phyloP scores from a whole-genome alignment of 495 filamentous ascomycete species.

The Hyaloscypha hepaticicola region DNA sequence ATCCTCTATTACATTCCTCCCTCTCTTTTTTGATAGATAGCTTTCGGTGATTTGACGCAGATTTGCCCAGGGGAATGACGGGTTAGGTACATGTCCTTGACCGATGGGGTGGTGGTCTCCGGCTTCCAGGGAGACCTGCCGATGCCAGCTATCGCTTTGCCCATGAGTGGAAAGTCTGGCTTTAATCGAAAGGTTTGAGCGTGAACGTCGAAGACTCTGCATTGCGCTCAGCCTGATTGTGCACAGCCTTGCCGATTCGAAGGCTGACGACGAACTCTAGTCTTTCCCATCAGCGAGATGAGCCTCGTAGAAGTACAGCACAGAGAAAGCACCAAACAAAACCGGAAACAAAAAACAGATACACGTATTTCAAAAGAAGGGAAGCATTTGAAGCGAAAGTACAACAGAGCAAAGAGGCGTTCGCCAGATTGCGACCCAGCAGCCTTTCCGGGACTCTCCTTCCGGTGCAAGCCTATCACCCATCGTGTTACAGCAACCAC shows the following conservation, averaged over 20 bases:
- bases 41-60: slow-evolving; percentile 9
- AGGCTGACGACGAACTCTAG: not conserved
- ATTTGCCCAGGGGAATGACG: slow-evolving; percentile 5
- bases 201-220: not conserved
- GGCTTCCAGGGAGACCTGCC: not conserved
- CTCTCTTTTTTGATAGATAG: slow-evolving; percentile 13
- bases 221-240: not conserved
- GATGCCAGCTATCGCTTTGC: slow-evolving; percentile 14
- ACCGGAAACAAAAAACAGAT: not conserved
- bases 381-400: not conserved
- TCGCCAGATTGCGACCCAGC: not conserved
- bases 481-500: not conserved
- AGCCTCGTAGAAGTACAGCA: not conserved
- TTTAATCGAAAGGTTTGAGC: not conserved
- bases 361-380: not conserved
- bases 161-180: slow-evolving; percentile 3
- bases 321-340: not conserved
- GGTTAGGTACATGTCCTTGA: not conserved
- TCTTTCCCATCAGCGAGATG: not conserved
- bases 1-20: not conserved
- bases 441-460: not conserved
- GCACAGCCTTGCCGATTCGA: not conserved
- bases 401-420: not conserved
- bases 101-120: slow-evolving; percentile 1
- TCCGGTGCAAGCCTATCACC: not conserved